These are phyloP conservation scores for Clavispora vitiphila DNA, from an alignment of 805 yeast genomes.

Conservation along the genomic window DNA sequence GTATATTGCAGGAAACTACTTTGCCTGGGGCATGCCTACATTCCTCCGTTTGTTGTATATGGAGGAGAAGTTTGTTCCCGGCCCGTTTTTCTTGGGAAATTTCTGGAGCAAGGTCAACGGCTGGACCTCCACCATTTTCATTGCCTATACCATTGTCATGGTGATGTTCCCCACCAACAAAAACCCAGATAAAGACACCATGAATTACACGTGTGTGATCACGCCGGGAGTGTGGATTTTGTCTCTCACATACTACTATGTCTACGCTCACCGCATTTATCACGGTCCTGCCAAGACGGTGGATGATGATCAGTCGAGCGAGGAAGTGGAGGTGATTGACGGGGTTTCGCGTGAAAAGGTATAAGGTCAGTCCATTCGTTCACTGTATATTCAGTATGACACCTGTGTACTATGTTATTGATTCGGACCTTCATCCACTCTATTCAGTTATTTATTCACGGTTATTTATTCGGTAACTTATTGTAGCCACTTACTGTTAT, in stretches of 20 bases:
- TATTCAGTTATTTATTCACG: too few relatives aligned
- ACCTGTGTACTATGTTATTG: too few relatives aligned
- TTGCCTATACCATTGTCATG: constrained; percentile 48
- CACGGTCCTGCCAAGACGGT: constrained; percentile 46
- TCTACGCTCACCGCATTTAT: constrained; percentile 50
- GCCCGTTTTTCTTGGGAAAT: constrained; percentile 61
- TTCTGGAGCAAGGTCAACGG: constrained; percentile 41
- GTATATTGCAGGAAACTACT: constrained; percentile 55
- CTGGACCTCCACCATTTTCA: constrained; percentile 45
- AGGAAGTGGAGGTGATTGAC: background rate
- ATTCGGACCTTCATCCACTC: too few relatives aligned
- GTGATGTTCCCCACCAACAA: constrained; percentile 56
- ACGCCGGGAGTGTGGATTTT: constrained; percentile 57
- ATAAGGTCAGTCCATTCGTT: too few relatives aligned
- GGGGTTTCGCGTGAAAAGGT: background rate
- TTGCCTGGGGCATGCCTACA: constrained; percentile 62
- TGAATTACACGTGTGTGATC: constrained; percentile 70
- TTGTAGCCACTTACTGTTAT: too few relatives aligned
- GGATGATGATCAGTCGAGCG: constrained; percentile 11
- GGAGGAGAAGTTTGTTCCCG: constrained; percentile 51
- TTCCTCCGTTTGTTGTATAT: constrained; percentile 43
- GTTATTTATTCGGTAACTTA: too few relatives aligned
- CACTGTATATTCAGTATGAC: too few relatives aligned
- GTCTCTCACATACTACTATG: constrained; percentile 46
- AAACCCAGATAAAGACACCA: constrained; percentile 38